phyloP scores from a whole-genome alignment of 1,284 basidiomycete species.

The Golubevia pallescens region DNA sequence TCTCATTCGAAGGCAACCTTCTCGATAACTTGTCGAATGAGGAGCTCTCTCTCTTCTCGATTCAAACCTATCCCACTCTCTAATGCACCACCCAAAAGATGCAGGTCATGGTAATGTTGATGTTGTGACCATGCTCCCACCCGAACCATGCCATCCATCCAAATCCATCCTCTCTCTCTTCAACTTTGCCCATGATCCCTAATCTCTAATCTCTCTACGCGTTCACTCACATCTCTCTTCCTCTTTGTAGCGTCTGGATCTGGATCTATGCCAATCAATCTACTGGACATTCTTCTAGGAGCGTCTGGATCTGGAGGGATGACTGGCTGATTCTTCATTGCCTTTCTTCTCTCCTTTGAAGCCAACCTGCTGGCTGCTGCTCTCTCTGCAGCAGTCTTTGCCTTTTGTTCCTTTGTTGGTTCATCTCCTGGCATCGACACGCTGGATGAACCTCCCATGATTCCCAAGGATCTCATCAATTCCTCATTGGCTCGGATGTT shows the following conservation, averaged over 20 bases:
- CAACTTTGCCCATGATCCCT: no score
- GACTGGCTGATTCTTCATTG: neutral
- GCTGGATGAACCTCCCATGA: constrained; percentile 33
- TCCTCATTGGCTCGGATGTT: constrained; percentile 58
- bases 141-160: no score
- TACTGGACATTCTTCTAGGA: neutral
- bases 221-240: neutral
- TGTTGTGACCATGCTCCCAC: no score
- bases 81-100: no score
- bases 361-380: neutral
- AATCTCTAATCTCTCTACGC: neutral
- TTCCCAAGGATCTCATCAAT: constrained; percentile 48
- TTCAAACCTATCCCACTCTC: no score
- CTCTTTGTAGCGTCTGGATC: neutral
- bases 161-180: no score
- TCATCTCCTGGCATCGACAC: constrained; percentile 16
- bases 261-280: neutral
- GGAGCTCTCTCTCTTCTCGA: no score
- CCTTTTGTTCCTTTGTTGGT: neutral
- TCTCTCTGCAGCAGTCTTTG: neutral
- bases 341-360: neutral
- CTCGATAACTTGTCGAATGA: no score
- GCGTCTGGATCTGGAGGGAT: neutral
- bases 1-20: no score
- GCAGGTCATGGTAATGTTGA: no score